A percentile compares a stretch with the other conserved stretches of the same genome.
phyloP scores from a whole-genome alignment of 805 yeast genomes.

The Myxozyma vanderwaltii region DNA sequence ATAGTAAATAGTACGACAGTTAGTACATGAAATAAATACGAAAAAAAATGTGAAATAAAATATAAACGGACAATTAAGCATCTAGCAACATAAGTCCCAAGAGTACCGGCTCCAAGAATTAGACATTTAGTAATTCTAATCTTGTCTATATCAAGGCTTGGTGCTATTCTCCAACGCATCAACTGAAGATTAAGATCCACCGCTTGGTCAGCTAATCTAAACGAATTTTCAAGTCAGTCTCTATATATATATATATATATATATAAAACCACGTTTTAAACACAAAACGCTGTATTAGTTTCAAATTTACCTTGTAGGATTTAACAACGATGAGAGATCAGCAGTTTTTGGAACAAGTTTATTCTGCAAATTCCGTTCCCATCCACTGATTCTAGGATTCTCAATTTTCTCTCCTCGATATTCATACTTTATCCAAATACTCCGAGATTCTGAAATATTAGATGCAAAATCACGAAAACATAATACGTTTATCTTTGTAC shows the following conservation, averaged over 20 bases:
- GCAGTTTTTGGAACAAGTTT: conserved; percentile 81
- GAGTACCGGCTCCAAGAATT: conserved; percentile 92
- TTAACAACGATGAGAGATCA: conserved; percentile 75
- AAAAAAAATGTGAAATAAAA: no score
- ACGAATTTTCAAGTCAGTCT: background rate
- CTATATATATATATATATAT: background rate
- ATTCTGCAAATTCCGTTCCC: conserved; percentile 50
- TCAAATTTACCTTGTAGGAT: conserved; percentile 56
- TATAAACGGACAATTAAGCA: conserved; percentile 54
- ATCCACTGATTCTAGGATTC: background rate
- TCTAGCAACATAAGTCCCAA: conserved; percentile 89
- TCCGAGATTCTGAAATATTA: conserved; percentile 20
- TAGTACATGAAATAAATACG: no score
- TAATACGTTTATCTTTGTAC: conserved; percentile 44
- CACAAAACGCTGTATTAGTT: no score
- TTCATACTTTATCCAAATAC: conserved; percentile 39
- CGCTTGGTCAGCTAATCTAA: conserved; percentile 79
- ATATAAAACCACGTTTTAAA: no score
- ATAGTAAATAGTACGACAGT: background rate
- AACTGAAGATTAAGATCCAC: conserved; percentile 85
- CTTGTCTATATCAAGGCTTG: conserved; percentile 69
- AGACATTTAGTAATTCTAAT: conserved; percentile 65
- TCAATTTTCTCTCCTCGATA: no score
- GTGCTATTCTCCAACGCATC: conserved; percentile 97
- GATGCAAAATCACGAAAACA: conserved; percentile 44